These are phyloP conservation scores for Cystofilobasidium bisporidii DNA, from an alignment of 768 basidiomycete genomes.

Conservation along the genomic window DNA sequence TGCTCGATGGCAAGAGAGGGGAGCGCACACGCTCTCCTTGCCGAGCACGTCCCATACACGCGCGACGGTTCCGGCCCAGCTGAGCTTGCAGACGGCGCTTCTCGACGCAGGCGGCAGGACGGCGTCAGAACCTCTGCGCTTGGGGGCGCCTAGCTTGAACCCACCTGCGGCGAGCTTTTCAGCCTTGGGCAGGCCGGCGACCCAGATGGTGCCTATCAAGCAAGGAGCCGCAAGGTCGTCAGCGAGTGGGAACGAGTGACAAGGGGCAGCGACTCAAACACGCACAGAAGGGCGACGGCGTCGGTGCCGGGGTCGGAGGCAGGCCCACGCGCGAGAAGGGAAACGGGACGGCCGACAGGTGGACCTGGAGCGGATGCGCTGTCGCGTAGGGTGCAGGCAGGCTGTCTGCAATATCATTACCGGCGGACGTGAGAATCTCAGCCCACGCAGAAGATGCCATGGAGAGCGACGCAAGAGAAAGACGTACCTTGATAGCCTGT, in stretches of 20 bases:
- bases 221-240: not conserved
- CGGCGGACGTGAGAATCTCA: not conserved
- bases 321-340: not conserved
- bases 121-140: not conserved
- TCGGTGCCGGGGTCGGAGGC: not conserved
- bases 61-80: not conserved
- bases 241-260: not conserved
- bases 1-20: not conserved
- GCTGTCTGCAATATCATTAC: not conserved
- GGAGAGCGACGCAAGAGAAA: not conserved
- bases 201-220: not conserved
- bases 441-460: not conserved
- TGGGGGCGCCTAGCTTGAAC: not conserved
- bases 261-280: not conserved
- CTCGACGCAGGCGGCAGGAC: not conserved
- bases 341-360: not conserved
- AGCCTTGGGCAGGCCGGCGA: not conserved
- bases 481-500: not conserved
- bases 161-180: not conserved
- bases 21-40: not conserved
- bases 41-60: not conserved
- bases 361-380: not conserved
- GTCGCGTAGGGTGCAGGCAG: not conserved
- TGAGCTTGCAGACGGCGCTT: not conserved
- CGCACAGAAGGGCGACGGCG: constrained; percentile 1